Percentiles rank a stretch among this genome's conserved stretches.
phyloP scores from a whole-genome alignment of 2,329 filamentous ascomycete species.

The Colletotrichum acutatum region DNA sequence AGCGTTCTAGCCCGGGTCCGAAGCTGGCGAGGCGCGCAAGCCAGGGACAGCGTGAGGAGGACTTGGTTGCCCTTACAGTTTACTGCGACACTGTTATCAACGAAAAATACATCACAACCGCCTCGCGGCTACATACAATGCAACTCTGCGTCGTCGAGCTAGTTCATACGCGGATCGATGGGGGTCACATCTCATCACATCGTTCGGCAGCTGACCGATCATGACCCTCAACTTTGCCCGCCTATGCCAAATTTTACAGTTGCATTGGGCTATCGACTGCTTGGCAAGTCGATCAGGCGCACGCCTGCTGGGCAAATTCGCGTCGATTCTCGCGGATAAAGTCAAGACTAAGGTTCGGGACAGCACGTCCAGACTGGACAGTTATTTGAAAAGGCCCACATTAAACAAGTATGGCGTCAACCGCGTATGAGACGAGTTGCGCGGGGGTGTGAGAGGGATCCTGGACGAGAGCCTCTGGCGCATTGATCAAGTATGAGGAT shows the following conservation, averaged over 20 bases:
- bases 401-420: conserved; percentile 18
- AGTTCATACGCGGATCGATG: background rate
- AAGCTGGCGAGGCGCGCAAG: background rate
- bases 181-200: conserved; percentile 9
- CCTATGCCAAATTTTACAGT: conserved; percentile 11
- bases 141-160: background rate
- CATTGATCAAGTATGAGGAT: conserved; percentile 29
- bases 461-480: conserved; percentile 9
- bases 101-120: background rate
- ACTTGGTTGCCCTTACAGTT: background rate
- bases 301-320: background rate
- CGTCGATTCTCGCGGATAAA: background rate
- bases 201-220: conserved; percentile 28
- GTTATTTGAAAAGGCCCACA: background rate
- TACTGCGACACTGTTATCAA: conserved; percentile 15
- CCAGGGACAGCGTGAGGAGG: background rate
- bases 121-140: conserved; percentile 3
- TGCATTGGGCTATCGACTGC: conserved; percentile 14
- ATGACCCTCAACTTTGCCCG: background rate
- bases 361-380: background rate
- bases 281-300: conserved; percentile 20
- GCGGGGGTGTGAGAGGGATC: conserved; percentile 4
- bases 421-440: conserved; percentile 10
- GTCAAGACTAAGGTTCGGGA: background rate
- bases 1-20: conserved; percentile 14